Evolutionary conservation across 371 early-diverging fungal genomes (phyloP).

Genomic region (Chytridium lagenaria): DNA sequence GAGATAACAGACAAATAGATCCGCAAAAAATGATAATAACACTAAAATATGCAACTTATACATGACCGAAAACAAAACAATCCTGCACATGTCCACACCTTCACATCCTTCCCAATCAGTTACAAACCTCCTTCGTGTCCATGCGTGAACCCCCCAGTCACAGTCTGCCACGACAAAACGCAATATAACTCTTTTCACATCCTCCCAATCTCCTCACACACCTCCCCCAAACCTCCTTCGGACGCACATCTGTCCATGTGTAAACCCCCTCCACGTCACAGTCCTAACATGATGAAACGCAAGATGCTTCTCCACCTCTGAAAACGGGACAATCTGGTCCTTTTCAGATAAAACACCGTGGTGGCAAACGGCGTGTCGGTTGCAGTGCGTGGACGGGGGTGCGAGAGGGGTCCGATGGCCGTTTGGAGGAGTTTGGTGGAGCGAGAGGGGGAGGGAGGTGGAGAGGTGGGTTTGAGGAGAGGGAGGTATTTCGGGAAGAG

Average conservation of each 20-base stretch:
- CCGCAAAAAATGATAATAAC: no score
- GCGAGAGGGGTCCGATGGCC: neutral
- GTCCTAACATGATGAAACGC: neutral
- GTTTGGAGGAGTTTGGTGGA: neutral
- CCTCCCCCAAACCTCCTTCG: neutral
- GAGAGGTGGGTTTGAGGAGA: neutral
- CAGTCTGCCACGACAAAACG: no score
- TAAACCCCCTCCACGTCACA: neutral
- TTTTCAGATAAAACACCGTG: slow-evolving; percentile 22
- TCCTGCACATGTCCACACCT: no score
- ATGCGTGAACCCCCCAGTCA: no score
- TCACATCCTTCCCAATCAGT: no score
- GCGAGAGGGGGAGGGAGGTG: neutral
- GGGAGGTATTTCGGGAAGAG: slow-evolving; percentile 32
- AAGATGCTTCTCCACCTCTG: slow-evolving; percentile 17
- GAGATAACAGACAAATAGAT: no score
- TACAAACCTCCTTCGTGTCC: no score
- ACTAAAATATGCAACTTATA: no score
- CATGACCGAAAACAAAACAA: no score
- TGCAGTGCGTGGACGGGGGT: no score
- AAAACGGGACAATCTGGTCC: slow-evolving; percentile 24
- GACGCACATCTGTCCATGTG: slow-evolving; percentile 6
- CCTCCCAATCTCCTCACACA: neutral
- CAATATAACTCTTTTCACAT: neutral
- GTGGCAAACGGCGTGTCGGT: neutral